Percentiles rank a stretch among this genome's conserved stretches.
Evolutionary conservation across 257 asterid genomes (phyloP).

Genomic region (Solanum piurae): DNA sequence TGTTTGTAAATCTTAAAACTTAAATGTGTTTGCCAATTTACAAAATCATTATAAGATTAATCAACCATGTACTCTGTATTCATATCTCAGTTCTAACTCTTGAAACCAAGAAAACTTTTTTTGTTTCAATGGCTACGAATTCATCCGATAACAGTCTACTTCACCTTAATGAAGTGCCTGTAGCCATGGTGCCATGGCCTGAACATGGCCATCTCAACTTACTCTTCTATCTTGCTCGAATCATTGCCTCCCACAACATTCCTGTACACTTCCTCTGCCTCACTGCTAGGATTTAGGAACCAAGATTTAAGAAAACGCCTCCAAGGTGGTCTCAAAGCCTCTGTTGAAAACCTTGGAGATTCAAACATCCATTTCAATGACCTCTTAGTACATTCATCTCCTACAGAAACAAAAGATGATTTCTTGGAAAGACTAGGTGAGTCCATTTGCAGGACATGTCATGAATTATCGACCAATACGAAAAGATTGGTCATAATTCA

Average conservation of each 20-base stretch:
- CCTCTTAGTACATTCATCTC: background rate
- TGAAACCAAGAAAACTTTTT: background rate
- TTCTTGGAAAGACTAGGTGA: background rate
- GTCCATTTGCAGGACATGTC: background rate
- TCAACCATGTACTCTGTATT: background rate
- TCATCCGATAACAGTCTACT: background rate
- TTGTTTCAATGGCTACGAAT: background rate
- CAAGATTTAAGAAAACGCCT: background rate
- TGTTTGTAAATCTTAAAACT: background rate
- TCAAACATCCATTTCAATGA: background rate
- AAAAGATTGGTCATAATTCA: background rate
- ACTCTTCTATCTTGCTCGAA: background rate
- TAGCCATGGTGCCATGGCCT: background rate
- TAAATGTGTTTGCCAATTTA: no score
- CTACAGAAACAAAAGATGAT: background rate
- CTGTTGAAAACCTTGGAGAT: background rate
- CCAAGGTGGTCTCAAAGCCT: background rate
- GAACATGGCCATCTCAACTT: background rate
- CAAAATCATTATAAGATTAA: no score
- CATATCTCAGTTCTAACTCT: background rate
- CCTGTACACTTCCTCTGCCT: background rate
- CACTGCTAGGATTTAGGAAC: background rate
- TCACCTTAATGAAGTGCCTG: background rate
- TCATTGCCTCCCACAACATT: background rate
- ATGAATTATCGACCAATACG: background rate